Conservation (phyloP, 768 basidiomycete genomes). For the Tulasnella sp. region DNA sequence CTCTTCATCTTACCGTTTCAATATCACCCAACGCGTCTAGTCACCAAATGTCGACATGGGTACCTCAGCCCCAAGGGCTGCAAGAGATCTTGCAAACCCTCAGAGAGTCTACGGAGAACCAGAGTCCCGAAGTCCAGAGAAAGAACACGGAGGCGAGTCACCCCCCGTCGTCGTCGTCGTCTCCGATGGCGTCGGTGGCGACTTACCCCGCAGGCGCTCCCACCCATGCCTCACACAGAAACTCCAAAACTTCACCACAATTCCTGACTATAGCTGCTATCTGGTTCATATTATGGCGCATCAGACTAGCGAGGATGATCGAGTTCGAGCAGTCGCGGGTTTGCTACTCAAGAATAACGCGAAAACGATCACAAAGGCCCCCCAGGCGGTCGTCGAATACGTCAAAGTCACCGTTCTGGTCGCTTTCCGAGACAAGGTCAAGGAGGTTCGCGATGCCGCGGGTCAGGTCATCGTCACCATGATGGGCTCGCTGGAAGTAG, state of each 20-base stretch:
- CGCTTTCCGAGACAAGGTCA: slow-evolving; percentile 68
- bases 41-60: slow-evolving; percentile 52
- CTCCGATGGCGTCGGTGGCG: slow-evolving; percentile 16
- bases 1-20: slow-evolving; percentile 2
- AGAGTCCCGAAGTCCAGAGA: slow-evolving; percentile 55
- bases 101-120: slow-evolving; percentile 77
- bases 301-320: slow-evolving; percentile 74
- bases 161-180: not conserved
- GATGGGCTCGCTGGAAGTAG: slow-evolving; percentile 77
- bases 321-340: slow-evolving; percentile 90
- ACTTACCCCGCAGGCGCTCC: not conserved
- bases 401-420: slow-evolving; percentile 66
- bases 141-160: slow-evolving; percentile 65
- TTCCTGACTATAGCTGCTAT: slow-evolving; percentile 92
- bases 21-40: slow-evolving; percentile 6
- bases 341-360: slow-evolving; percentile 96
- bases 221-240: slow-evolving; percentile 14
- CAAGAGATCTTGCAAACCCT: slow-evolving; percentile 88
- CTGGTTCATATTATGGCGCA: slow-evolving; percentile 84
- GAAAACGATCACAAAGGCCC: slow-evolving; percentile 56
- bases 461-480: slow-evolving; percentile 88
- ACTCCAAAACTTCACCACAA: slow-evolving; percentile 68
- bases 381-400: slow-evolving; percentile 55
- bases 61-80: slow-evolving; percentile 72
- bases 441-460: slow-evolving; percentile 89